Conservation (phyloP, 371 early-diverging fungal genomes). For the Actinomucor elegans region DNA sequence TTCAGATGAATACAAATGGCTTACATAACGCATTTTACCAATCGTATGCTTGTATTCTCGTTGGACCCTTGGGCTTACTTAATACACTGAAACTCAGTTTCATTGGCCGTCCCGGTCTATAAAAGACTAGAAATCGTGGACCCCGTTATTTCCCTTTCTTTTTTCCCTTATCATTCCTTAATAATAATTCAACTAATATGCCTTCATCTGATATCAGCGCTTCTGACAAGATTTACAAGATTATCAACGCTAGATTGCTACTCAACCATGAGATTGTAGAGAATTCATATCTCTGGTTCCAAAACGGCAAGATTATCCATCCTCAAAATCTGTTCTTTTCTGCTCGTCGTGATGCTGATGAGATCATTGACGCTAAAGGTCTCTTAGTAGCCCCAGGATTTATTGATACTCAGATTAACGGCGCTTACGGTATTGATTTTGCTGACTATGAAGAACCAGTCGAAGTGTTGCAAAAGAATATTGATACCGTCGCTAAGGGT, state of each 20-base stretch:
- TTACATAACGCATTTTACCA: conserved; percentile 3
- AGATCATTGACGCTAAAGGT: conserved; percentile 74
- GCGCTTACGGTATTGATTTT: conserved; percentile 87
- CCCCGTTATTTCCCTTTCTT: not conserved
- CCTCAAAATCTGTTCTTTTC: conserved; percentile 73
- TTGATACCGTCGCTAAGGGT: conserved; percentile 72
- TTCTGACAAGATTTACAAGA: conserved; percentile 64
- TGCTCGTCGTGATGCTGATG: conserved; percentile 65
- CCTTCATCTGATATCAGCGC: not conserved
- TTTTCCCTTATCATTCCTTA: not conserved
- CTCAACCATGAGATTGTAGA: conserved; percentile 71
- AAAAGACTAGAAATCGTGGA: not conserved
- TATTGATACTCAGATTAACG: conserved; percentile 85
- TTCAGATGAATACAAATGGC: not conserved
- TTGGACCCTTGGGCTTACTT: conserved; percentile 12
- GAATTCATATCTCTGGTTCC: conserved; percentile 74
- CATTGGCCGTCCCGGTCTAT: conserved; percentile 5
- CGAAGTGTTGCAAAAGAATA: conserved; percentile 46
- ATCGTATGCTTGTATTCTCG: not conserved
- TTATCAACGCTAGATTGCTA: conserved; percentile 76
- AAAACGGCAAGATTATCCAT: conserved; percentile 78
- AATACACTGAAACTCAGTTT: not conserved
- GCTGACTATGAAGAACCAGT: conserved; percentile 53
- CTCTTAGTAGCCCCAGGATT: conserved; percentile 78
- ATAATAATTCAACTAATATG: not conserved